Base-by-base conservation (phyloP, 2,329 filamentous ascomycete genomes). In the Teratosphaeria nubilosa region DNA sequence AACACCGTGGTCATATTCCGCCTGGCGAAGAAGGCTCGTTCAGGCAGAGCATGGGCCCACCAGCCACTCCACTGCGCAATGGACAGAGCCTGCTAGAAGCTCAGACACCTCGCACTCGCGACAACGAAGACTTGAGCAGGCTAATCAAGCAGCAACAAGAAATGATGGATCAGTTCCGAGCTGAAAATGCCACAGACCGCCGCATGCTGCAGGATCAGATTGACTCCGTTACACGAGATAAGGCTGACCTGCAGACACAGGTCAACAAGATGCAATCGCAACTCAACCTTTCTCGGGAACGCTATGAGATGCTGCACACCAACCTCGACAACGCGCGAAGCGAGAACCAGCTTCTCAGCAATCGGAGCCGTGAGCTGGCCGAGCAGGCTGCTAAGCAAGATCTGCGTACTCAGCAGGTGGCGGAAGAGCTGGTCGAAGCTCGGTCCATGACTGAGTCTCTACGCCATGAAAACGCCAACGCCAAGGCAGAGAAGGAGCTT, bases 401-500 rank as follows among this genome's bases (percentile, higher is more conserved):
- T 66, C 80, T 96, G 52, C 86, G 86, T 51, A 94, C 88, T 1
- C 91, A 96, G 68, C 91, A 96, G 73, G 88, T 92, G 30, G 91
- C 90, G 0, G 92, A 97, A 73, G 92, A 99, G 66, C 81, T 97
- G 5, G 85, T 97, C 10, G 94, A 96, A 71, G 86, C 88, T 5
- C 87, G 86, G 70, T 87, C 87, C 32, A 76, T 92, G 56, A 79
- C 88, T 3, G 92, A 99, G 68, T 91, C 90, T 68, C 82, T 96
- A 73, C 87, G 91, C 56, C 91, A 90, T 63, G 94, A 99, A 71
- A 90, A 86, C 56, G 86, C 91, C 16, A 96, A 97, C 68, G 82
- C 96, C 34, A 96, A 95, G 72, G 91, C 92, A 0, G 92, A 97
- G 73, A 96, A 96, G 75, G 88, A 90, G 41, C 80, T 99, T 10